phyloP scores from a whole-genome alignment of 441 rosid species.

The Dalechampia spathulata region DNA sequence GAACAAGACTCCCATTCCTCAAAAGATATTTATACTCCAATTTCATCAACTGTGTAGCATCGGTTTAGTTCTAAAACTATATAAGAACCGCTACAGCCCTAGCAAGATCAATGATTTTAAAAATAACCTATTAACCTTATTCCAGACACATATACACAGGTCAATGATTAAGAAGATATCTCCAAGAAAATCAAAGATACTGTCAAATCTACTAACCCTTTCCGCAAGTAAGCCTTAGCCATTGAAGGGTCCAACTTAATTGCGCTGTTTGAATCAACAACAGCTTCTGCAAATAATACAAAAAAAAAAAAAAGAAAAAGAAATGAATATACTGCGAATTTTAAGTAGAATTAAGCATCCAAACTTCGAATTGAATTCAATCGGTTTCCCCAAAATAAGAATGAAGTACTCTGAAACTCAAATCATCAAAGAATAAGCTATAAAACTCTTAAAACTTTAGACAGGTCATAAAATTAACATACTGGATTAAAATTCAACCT shows the following conservation, averaged over 20 bases:
- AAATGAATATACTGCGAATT: neutral
- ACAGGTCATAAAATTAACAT: too few relatives aligned
- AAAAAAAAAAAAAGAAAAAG: neutral
- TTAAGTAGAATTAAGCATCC: neutral
- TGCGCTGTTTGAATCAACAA: slow-evolving; percentile 72
- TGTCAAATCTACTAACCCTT: slow-evolving; percentile 45
- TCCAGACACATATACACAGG: neutral
- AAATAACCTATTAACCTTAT: neutral
- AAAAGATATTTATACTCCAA: too few relatives aligned
- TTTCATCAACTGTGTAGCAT: neutral
- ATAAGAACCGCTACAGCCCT: neutral
- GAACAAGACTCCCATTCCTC: too few relatives aligned
- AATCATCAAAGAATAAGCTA: too few relatives aligned
- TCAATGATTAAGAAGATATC: neutral
- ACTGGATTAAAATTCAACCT: too few relatives aligned
- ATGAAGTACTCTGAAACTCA: neutral
- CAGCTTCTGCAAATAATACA: slow-evolving; percentile 50
- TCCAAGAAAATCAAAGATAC: neutral
- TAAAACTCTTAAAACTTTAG: too few relatives aligned
- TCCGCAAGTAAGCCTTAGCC: slow-evolving; percentile 74
- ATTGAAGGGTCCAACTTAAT: slow-evolving; percentile 58
- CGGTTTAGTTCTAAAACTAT: neutral
- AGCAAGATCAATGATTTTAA: neutral
- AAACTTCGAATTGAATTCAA: too few relatives aligned
- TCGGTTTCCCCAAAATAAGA: too few relatives aligned